Conservation (phyloP, 2,329 filamentous ascomycete genomes). For the Magnaporthales sp. region DNA sequence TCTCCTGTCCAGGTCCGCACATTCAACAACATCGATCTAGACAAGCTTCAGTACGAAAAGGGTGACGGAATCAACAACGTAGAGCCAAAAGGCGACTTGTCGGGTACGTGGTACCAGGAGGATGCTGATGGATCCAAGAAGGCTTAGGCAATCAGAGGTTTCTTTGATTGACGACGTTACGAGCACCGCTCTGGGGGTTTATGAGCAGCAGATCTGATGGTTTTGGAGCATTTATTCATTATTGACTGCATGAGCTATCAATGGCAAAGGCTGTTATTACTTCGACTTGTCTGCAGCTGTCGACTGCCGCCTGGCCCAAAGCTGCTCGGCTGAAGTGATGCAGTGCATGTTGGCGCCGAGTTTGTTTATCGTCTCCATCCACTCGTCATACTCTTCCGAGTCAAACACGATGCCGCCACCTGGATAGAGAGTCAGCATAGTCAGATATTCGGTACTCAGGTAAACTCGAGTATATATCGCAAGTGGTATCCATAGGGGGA, state of each 20-base stretch:
- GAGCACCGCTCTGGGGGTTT: not conserved
- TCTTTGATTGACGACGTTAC: not conserved
- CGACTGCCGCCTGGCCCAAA: slow-evolving; percentile 32
- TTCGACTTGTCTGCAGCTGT: not conserved
- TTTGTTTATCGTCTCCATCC: slow-evolving; percentile 94
- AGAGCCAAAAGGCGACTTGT: slow-evolving; percentile 25
- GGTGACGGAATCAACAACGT: slow-evolving; percentile 26
- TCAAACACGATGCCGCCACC: slow-evolving; percentile 91
- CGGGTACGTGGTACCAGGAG: slow-evolving; percentile 21
- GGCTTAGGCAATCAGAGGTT: not conserved
- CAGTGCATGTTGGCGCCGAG: slow-evolving; percentile 81
- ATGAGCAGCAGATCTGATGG: not conserved
- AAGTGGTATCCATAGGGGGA: too few relatives aligned
- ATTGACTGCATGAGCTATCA: not conserved
- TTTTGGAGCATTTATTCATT: not conserved
- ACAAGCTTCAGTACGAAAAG: slow-evolving; percentile 24
- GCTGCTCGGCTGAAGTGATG: slow-evolving; percentile 73
- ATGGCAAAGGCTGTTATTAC: not conserved
- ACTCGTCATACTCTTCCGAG: slow-evolving; percentile 83
- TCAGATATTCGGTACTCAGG: not conserved
- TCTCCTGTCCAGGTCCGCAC: slow-evolving; percentile 24
- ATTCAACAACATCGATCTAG: slow-evolving; percentile 31
- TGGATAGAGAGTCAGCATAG: slow-evolving; percentile 15
- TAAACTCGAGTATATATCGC: not conserved
- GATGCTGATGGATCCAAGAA: slow-evolving; percentile 11